Percentiles rank a stretch among this genome's conserved stretches.
phyloP scores from a whole-genome alignment of 148 eudicot species.

The Amaranthus palmeri region DNA sequence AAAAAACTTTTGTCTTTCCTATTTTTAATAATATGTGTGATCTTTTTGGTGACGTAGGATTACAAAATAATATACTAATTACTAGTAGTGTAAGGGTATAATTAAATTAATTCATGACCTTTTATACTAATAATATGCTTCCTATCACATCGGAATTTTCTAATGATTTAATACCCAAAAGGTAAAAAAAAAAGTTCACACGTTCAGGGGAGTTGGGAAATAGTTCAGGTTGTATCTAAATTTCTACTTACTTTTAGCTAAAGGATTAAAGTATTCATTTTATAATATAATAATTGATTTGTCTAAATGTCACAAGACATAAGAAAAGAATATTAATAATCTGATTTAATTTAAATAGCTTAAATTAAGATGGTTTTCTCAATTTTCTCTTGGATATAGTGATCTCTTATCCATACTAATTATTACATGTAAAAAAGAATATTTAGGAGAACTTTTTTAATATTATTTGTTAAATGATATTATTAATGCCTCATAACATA shows the following conservation, averaged over 20 bases:
- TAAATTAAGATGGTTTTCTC: too few species aligned
- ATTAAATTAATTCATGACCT: too few species aligned
- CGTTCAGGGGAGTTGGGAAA: constrained; percentile 1
- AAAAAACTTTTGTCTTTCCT: not conserved
- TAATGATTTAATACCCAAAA: not conserved
- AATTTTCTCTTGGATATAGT: too few species aligned
- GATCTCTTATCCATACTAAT: too few species aligned
- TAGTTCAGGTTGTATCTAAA: constrained; percentile 11
- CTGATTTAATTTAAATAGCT: too few species aligned
- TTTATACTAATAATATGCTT: not conserved
- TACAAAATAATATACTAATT: not conserved
- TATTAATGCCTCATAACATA: too few species aligned
- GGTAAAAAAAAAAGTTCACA: not conserved
- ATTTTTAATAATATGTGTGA: not conserved
- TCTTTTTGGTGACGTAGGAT: not conserved
- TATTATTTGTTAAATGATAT: too few species aligned
- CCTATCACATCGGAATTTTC: constrained; percentile 3
- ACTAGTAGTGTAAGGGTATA: not conserved
- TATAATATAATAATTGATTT: too few species aligned
- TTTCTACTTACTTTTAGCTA: not conserved
- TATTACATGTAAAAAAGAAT: too few species aligned
- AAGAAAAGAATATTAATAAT: too few species aligned
- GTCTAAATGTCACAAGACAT: too few species aligned
- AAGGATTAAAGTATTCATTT: not conserved
- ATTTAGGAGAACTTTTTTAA: too few species aligned